Evolutionary conservation across 257 asterid species (phyloP), one percentile per base, ranked within the genome.

Genomic region (Solanum pimpinellifolium): DNA sequence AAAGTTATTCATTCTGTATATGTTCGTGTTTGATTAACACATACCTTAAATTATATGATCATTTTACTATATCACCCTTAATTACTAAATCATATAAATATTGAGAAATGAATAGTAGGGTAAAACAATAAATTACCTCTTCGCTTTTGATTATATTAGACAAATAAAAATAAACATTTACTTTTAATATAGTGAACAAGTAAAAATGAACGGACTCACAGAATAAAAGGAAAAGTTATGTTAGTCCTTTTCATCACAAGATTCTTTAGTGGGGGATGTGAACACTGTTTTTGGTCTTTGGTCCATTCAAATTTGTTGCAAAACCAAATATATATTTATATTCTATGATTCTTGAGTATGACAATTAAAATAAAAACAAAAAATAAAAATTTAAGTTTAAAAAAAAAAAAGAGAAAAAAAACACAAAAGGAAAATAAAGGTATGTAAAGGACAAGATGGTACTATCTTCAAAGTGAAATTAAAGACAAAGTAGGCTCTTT

Each of bases 231-330:
- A 3, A 44, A 87, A 88, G 49, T 33, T 86, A 92, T 94, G 93
- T 93, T 94, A 87, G 96, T 95, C 96, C 90, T 90, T 92, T 89
- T 92, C 95, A 90, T 86, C 74, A 18, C 39, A 72, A 86, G 93
- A 91, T 92, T 90, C 95, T 91, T 90, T 87, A 47, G 86, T 90
- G 76, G 89, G 89, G 87, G 87, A 85, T 86, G 90, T 86, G 89
- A 86, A 56, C 87, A 91, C 93, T 94, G 86, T 93, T 94, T 94
- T 90, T 91, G 94, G 88, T 90, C 94, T 88, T 92, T 90, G 88
- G 87, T 83, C 93, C 87, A 89, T 92, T 94, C 94, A 90, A 91
- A 91, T 92, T 91, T 89, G 85, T 91, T 88, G 84, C 91, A 92
- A 90, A 91, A 91, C 75, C 86, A 73, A 85, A 89, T 70, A 84